phyloP scores from a whole-genome alignment of 2,329 filamentous ascomycete species.

The Hymenoscyphus fraxineus region DNA sequence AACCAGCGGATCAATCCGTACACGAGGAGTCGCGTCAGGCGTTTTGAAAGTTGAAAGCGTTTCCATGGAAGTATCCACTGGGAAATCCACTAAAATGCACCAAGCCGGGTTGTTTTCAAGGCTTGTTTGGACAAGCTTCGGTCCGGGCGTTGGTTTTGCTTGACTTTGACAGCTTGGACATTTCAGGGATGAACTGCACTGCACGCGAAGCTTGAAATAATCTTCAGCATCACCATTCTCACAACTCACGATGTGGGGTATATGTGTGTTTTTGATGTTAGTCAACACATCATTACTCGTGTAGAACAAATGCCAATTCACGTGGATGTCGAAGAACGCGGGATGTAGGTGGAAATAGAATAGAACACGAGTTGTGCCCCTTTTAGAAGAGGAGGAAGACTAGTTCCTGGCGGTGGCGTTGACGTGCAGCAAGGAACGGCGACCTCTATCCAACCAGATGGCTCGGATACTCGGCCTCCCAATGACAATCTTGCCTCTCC shows the following conservation, averaged over 20 bases:
- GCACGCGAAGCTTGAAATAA: neutral
- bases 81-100: neutral
- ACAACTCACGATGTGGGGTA: neutral
- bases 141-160: neutral
- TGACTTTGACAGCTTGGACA: neutral
- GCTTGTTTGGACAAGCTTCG: conserved; percentile 1
- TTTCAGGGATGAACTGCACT: neutral
- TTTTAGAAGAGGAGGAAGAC: neutral
- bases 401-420: neutral
- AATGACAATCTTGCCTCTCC: neutral
- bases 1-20: no score
- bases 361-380: neutral
- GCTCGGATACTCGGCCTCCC: neutral
- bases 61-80: neutral
- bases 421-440: neutral
- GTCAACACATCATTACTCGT: neutral
- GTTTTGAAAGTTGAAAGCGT: neutral
- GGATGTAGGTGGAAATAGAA: neutral
- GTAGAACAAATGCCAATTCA: no score
- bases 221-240: neutral
- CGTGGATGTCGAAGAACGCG: neutral
- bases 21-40: no score
- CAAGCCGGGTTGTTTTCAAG: neutral
- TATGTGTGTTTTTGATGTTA: neutral
- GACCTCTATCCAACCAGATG: neutral